These are phyloP conservation scores for Gossypium schwendimanii DNA, from an alignment of 441 rosid genomes.

Conservation along the genomic window DNA sequence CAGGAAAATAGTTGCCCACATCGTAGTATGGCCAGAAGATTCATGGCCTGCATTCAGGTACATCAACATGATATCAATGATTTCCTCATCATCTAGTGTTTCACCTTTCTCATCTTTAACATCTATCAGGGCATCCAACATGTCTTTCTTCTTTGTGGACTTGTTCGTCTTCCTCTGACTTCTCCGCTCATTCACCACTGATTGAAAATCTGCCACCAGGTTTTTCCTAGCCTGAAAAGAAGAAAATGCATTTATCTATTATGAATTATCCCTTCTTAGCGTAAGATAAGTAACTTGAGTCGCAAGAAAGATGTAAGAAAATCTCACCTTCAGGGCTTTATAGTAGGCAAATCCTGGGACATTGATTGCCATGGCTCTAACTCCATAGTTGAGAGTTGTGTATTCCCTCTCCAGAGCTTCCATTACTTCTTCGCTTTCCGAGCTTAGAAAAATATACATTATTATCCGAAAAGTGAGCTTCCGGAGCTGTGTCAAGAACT, in stretches of 20 bases:
- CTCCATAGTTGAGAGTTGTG: conserved; percentile 63
- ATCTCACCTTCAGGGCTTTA: conserved; percentile 59
- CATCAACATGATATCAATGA: conserved; percentile 68
- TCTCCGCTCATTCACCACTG: conserved; percentile 42
- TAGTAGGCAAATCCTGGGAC: conserved; percentile 82
- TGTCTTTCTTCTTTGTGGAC: conserved; percentile 40
- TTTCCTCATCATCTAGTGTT: conserved; percentile 55
- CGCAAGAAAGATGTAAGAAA: background rate
- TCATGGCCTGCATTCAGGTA: conserved; percentile 89
- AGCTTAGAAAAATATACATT: conserved; percentile 69
- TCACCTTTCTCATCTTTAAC: conserved; percentile 62
- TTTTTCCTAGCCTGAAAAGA: conserved; percentile 59
- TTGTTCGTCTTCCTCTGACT: conserved; percentile 17
- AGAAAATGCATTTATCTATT: background rate
- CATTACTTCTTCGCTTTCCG: conserved; percentile 54
- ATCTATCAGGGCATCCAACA: conserved; percentile 66
- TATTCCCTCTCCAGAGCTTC: conserved; percentile 70
- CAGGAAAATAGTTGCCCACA: conserved; percentile 69
- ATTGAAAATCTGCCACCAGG: conserved; percentile 51
- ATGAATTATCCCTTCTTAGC: background rate
- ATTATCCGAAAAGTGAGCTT: conserved; percentile 76
- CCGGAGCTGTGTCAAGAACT: conserved; percentile 59
- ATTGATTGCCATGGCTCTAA: conserved; percentile 83
- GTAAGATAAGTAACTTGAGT: background rate
- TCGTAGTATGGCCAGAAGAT: conserved; percentile 78